Conservation (phyloP, 2,329 filamentous ascomycete species). For the Hymenoscyphus infarciens region DNA sequence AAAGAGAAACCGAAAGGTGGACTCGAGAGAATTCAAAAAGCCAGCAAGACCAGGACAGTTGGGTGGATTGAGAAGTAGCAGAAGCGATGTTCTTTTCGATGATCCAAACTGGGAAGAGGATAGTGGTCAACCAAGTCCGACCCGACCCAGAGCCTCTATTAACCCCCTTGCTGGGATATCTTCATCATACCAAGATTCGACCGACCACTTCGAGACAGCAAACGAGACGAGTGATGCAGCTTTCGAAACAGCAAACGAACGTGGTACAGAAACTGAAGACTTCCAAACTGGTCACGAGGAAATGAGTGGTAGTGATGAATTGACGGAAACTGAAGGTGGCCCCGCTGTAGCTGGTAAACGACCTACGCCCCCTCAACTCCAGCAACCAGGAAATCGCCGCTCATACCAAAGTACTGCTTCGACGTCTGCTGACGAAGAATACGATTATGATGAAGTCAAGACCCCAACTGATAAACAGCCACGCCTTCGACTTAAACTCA, state of each 20-base stretch:
- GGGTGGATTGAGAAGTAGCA: conserved; percentile 68
- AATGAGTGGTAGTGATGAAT: conserved; percentile 61
- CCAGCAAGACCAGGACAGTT: conserved; percentile 68
- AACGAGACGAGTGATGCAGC: conserved; percentile 67
- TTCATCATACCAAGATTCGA: conserved; percentile 44
- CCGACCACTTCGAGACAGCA: conserved; percentile 75
- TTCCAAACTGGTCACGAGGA: conserved; percentile 94
- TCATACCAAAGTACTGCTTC: conserved; percentile 88
- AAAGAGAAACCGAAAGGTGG: conserved; percentile 61
- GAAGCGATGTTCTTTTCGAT: conserved; percentile 71
- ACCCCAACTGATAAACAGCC: conserved; percentile 61
- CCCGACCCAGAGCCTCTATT: conserved; percentile 42
- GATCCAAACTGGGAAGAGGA: conserved; percentile 92
- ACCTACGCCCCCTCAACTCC: conserved; percentile 40
- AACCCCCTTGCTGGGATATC: conserved; percentile 33
- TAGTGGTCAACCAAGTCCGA: conserved; percentile 51
- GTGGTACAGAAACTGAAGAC: conserved; percentile 82
- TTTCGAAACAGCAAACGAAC: conserved; percentile 75
- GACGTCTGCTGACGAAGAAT: conserved; percentile 70
- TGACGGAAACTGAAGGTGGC: conserved; percentile 76
- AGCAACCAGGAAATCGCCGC: conserved; percentile 52
- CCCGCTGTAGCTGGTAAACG: conserved; percentile 36
- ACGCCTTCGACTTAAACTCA: conserved; percentile 69
- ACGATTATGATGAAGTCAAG: conserved; percentile 57
- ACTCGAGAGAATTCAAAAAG: conserved; percentile 73